Conservation (phyloP, 306 rosid species). For the Ochetophila trinervis region DNA sequence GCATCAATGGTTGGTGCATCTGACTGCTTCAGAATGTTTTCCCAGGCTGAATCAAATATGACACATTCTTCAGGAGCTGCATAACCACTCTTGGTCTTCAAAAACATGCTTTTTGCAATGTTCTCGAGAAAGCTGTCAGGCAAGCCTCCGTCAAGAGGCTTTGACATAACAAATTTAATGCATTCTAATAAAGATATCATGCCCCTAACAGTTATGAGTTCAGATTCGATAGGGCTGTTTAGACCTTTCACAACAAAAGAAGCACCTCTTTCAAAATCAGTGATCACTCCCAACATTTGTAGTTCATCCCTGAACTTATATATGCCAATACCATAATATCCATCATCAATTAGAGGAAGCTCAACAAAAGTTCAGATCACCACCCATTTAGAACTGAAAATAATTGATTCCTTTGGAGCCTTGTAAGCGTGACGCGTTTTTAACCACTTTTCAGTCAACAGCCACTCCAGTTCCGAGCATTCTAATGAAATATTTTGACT, state of each 20-base stretch:
- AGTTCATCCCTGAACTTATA: conserved; percentile 21
- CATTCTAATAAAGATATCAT: conserved; percentile 20
- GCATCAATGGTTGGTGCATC: conserved; percentile 23
- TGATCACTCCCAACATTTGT: conserved; percentile 23
- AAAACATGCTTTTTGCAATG: conserved; percentile 8
- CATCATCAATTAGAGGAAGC: conserved; percentile 29
- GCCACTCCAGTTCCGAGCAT: conserved; percentile 13
- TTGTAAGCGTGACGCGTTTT: conserved; percentile 29
- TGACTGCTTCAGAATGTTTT: conserved; percentile 10
- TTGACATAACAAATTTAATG: conserved; percentile 4
- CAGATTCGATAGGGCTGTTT: neutral
- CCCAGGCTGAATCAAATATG: conserved; percentile 25
- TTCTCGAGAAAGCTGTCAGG: conserved; percentile 1
- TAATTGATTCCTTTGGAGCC: conserved; percentile 23
- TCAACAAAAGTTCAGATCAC: conserved; percentile 9
- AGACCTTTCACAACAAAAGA: conserved; percentile 19
- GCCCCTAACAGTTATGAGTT: conserved; percentile 9
- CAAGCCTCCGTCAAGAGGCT: neutral
- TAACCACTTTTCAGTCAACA: conserved; percentile 21
- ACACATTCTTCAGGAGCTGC: conserved; percentile 11
- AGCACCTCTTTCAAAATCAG: conserved; percentile 19
- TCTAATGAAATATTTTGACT: neutral
- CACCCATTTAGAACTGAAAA: conserved; percentile 22
- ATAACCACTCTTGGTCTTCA: conserved; percentile 22
- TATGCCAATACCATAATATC: conserved; percentile 2